These are phyloP conservation scores for Cystoisospora suis DNA, from an alignment of 169 alveolate genomes.

Conservation along the genomic window DNA sequence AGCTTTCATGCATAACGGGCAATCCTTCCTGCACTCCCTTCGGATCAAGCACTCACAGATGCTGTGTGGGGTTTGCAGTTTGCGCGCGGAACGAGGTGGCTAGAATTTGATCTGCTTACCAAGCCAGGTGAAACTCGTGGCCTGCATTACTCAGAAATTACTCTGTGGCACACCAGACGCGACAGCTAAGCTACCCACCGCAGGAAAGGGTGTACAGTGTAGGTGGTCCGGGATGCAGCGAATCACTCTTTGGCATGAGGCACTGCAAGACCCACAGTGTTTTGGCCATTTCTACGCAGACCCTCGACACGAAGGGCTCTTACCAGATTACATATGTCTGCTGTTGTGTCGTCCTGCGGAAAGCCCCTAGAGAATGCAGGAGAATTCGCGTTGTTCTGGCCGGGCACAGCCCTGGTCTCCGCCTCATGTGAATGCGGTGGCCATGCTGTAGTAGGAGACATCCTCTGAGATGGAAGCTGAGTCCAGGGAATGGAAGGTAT, in stretches of 20 bases:
- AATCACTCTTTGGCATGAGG: conserved; percentile 37
- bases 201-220: conserved; percentile 32
- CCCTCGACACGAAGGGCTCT: not conserved
- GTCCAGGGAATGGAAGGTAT: no score
- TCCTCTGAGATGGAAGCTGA: no score
- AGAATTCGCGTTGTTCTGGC: no score
- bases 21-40: conserved; percentile 52
- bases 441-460: no score
- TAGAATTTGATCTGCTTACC: not conserved
- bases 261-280: conserved; percentile 3
- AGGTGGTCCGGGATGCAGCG: conserved; percentile 59
- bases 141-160: not conserved
- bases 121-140: conserved; percentile 44
- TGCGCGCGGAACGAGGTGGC: not conserved
- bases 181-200: not conserved
- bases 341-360: no score
- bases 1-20: conserved; percentile 25
- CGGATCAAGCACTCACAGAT: conserved; percentile 18
- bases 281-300: not conserved
- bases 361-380: no score
- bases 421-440: no score
- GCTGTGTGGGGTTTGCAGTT: not conserved
- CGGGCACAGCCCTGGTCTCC: no score
- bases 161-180: not conserved
- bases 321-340: conserved; percentile 9